Base-by-base conservation (phyloP, 2,329 filamentous ascomycete genomes). In the Zasmidium angulare region DNA sequence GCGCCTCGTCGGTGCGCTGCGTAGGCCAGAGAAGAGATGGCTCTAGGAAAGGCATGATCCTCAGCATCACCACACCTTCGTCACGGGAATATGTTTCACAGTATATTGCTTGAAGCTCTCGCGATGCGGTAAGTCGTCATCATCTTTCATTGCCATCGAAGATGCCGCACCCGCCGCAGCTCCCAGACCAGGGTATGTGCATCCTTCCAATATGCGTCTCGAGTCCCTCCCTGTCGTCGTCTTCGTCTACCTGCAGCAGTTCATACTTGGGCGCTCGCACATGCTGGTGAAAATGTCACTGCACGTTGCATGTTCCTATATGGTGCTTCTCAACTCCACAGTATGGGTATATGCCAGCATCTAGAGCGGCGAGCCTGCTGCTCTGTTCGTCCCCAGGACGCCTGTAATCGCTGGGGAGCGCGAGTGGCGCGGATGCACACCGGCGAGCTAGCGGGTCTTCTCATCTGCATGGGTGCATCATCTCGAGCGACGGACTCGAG, bases 391-490 rank as follows among this genome's bases (percentile, higher is more conserved):
- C n/a, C n/a, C n/a, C n/a, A n/a, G n/a, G n/a, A n/a, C n/a, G n/a
- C n/a, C n/a, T n/a, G n/a, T 43, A 43, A 43, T 43, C 7, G 36
- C 36, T 19, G 36, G 36, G 36, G 6, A 43, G 9, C 12, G 36
- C 36, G 36, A 43, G 36, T 43, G 36, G 36, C 36, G 49, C 49
- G 24, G 49, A 24, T 50, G 49, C 22, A 50, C 49, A 22, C 46
- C 46, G 22, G 24, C 22, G 22, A 26, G 24, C 24, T 26, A 26
- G 22, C 23, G 17, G 21, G 22, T 2, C 9, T 29, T 11, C 49
- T 19, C 49, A 26, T 50, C 22, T 26, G 49, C 49, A 50, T 43
- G 36, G 36, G 36, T 43, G 24, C 55, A 57, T 56, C 55, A 56
- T 56, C 55, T 56, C 6, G 20, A 51, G 26, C n/a, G n/a, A n/a